Evolutionary conservation across 495 filamentous ascomycete species (phyloP).

Genomic region (Sporormia fimetaria): DNA sequence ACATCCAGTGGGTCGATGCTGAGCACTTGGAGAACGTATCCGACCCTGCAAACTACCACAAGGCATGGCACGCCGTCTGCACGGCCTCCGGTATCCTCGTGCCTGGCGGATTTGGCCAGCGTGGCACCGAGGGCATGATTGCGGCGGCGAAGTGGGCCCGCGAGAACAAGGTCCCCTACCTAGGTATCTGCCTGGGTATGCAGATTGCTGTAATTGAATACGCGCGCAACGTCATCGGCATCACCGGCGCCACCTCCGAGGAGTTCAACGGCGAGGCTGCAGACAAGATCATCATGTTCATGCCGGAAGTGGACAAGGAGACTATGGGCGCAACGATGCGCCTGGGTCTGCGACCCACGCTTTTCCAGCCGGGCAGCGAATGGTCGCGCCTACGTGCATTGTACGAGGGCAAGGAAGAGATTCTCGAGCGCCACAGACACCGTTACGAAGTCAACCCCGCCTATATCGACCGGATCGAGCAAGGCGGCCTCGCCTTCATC

Average conservation of each 20-base stretch:
- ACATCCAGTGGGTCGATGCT: conserved; percentile 74
- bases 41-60: conserved; percentile 66
- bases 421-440: conserved; percentile 59
- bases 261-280: conserved; percentile 46
- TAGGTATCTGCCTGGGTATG: conserved; percentile 92
- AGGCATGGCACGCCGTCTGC: conserved; percentile 73
- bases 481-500: conserved; percentile 50
- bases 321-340: conserved; percentile 88
- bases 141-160: conserved; percentile 72
- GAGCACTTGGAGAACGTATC: conserved; percentile 59
- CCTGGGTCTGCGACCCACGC: conserved; percentile 60
- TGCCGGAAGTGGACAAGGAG: conserved; percentile 73
- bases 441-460: conserved; percentile 68
- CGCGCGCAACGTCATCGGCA: conserved; percentile 58
- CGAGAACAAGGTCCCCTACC: conserved; percentile 64
- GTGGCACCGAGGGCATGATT: conserved; percentile 85
- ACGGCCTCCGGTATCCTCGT: conserved; percentile 56
- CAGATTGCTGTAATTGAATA: conserved; percentile 89
- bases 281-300: conserved; percentile 65
- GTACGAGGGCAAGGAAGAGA: conserved; percentile 46
- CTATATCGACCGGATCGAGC: conserved; percentile 47
- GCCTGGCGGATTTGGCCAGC: conserved; percentile 73
- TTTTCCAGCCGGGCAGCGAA: conserved; percentile 67
- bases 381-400: conserved; percentile 68
- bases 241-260: conserved; percentile 49